Evolutionary conservation across 441 rosid genomes (phyloP), one percentile per base, ranked within the genome.

Genomic region (Codiaeum variegatum): DNA sequence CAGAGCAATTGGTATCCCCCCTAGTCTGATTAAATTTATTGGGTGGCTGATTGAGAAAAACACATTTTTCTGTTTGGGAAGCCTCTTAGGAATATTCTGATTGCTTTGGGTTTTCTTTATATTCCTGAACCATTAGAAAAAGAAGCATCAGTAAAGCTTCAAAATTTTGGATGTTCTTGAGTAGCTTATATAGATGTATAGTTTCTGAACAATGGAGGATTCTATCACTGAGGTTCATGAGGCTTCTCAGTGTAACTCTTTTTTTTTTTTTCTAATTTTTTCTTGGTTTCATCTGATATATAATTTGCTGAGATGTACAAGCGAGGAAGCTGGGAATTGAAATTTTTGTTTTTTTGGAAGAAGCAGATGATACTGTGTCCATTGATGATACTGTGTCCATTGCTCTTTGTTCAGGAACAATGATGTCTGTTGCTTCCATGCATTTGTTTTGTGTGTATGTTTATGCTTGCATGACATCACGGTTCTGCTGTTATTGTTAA

Each of bases 101-200:
- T 64, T 59, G 66, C 77, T 58, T 63, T 31, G 15, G 56, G 10
- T 60, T 29, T 34, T 64, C 76, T 5, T 42, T 7, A 26, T 66
- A 44, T 67, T 70, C 65, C 66, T 69, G 61, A 72, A 66, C 42
- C 16, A 28, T 55, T 40, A 66, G 78, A 40, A 62, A 42, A 54
- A 23, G 76, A 56, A 62, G 84, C 73, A 46, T 67, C 55, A 7
- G 44, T 26, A 73, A 67, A 80, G 87, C 85, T 77, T 73, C 85
- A 69, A 85, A 82, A 62, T 84, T 86, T 86, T 83, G 83, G 80
- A 44, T 62, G 73, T 54, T 65, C 61, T 31, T 65, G 75, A 81
- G 66, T 28, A 40, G 31, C 6, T 19, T 29, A 72, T 49, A 26
- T 55, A 52, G 19, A 36, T 82, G 76, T 61, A 66, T 38, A 73